Conservation (phyloP, 805 yeast species). For the Suhomyces xylopsoci region DNA sequence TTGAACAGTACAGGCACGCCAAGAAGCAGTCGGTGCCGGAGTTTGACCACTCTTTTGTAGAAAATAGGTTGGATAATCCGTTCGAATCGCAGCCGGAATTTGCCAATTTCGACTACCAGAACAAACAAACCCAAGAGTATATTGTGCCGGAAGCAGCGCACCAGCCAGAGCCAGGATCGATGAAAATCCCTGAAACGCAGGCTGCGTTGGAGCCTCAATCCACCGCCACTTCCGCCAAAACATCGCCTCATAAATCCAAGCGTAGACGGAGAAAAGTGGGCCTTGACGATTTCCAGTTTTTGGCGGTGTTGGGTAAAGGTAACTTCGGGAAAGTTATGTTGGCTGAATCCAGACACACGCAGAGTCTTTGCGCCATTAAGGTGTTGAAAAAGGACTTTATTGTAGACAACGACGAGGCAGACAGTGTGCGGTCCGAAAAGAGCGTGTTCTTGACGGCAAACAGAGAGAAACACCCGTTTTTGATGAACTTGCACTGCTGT, state of each 20-base stretch:
- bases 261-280: constrained; percentile 72
- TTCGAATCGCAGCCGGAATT: constrained; percentile 11
- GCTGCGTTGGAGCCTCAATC: not conserved
- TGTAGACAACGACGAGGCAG: constrained; percentile 93
- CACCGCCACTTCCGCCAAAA: constrained; percentile 2
- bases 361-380: constrained; percentile 87
- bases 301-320: constrained; percentile 97
- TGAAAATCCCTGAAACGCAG: not conserved
- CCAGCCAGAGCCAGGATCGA: not conserved
- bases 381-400: constrained; percentile 95
- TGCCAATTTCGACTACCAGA: constrained; percentile 28
- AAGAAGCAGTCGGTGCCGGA: constrained; percentile 12
- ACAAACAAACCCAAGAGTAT: constrained; percentile 16
- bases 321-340: constrained; percentile 98
- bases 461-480: constrained; percentile 86
- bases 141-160: constrained; percentile 11
- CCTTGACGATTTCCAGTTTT: constrained; percentile 87
- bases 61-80: constrained; percentile 7
- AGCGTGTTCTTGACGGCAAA: constrained; percentile 84
- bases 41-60: not conserved
- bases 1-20: constrained; percentile 15
- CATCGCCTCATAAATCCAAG: constrained; percentile 24
- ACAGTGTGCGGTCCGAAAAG: constrained; percentile 91
- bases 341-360: constrained; percentile 85
- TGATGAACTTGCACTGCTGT: constrained; percentile 86